Evolutionary conservation across 225 moss, liverwort and hornwort species (phyloP).

Genomic region (Asterella californica): DNA sequence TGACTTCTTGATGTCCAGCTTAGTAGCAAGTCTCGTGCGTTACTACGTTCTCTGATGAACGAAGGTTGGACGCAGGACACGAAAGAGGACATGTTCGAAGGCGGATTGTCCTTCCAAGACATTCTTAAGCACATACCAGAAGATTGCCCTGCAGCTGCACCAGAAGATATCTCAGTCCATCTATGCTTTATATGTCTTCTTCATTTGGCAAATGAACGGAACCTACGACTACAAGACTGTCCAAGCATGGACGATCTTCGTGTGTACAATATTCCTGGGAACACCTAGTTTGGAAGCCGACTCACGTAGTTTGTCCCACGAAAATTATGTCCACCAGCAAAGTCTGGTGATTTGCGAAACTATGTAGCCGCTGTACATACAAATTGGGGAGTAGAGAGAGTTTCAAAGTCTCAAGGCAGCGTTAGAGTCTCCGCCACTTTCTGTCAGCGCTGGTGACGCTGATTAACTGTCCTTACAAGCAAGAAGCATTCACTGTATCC

Average conservation of each 20-base stretch:
- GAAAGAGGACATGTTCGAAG: slow-evolving; percentile 35
- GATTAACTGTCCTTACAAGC: background rate
- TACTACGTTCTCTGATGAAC: background rate
- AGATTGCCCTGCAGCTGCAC: slow-evolving; percentile 73
- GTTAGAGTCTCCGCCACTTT: background rate
- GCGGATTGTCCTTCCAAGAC: slow-evolving; percentile 69
- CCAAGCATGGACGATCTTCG: slow-evolving; percentile 80
- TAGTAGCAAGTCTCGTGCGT: background rate
- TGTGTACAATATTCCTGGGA: slow-evolving; percentile 35
- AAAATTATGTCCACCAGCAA: background rate
- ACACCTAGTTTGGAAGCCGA: background rate
- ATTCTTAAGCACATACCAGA: slow-evolving; percentile 69
- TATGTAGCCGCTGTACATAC: slow-evolving; percentile 11
- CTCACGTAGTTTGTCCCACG: background rate
- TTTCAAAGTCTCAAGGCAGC: background rate
- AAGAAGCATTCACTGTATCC: background rate
- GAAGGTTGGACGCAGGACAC: slow-evolving; percentile 30
- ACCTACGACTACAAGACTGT: slow-evolving; percentile 62
- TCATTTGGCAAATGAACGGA: slow-evolving; percentile 92
- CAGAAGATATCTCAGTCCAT: slow-evolving; percentile 85
- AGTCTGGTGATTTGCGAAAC: background rate
- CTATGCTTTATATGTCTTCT: slow-evolving; percentile 93
- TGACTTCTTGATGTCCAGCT: background rate
- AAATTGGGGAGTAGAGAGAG: background rate
- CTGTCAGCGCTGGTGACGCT: background rate